Conservation (phyloP, 305 asterid genomes). For the Salvia sclarea region DNA sequence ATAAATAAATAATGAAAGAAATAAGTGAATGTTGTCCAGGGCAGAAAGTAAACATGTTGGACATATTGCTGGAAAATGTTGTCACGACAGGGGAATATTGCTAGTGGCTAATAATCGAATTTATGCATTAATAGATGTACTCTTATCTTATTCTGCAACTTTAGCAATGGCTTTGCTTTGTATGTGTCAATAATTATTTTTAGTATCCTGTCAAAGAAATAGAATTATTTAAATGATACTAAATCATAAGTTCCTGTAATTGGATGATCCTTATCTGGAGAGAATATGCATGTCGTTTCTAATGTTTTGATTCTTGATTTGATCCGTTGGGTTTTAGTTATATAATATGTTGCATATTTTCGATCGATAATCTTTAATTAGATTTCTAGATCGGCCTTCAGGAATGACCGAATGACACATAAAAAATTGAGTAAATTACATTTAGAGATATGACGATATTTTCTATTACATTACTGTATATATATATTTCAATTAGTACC, state of each 20-base stretch:
- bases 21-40: constrained; percentile 2
- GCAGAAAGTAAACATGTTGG: constrained; percentile 10
- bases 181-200: not conserved
- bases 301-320: not conserved
- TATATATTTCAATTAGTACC: no score
- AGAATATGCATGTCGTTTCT: constrained; percentile 18
- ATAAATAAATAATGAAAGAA: no score
- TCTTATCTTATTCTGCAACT: constrained; percentile 31
- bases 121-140: constrained; percentile 24
- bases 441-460: no score
- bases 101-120: constrained; percentile 24
- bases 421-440: no score
- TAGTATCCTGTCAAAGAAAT: not conserved
- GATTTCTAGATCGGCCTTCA: no score
- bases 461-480: no score
- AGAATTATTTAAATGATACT: not conserved
- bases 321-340: not conserved
- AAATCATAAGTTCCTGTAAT: not conserved
- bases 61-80: constrained; percentile 17
- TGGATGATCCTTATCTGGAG: constrained; percentile 24
- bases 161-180: constrained; percentile 20
- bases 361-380: no score
- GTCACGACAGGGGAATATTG: constrained; percentile 27
- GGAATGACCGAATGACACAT: no score
- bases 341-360: not conserved